A percentile compares a stretch with the other conserved stretches of the same genome.
Evolutionary conservation across 176 grass and related monocot species (phyloP).

Genomic region (Canna indica): DNA sequence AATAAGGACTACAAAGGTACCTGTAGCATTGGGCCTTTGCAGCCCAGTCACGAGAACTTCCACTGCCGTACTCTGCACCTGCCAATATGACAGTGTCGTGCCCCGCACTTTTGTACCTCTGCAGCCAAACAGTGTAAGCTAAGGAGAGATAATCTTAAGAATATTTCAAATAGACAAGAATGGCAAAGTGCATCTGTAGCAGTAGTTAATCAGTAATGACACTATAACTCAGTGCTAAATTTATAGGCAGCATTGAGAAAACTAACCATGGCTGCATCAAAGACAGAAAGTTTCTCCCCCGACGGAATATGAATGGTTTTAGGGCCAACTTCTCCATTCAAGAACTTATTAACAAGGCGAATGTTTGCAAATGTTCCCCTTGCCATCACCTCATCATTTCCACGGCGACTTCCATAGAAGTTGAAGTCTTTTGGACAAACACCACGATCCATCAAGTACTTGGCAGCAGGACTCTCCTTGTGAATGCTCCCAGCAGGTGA

Average conservation of each 20-base stretch:
- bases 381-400: constrained; percentile 90
- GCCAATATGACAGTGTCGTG: constrained; percentile 70
- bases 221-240: too few species aligned
- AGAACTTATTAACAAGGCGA: constrained; percentile 81
- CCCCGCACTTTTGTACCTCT: too few species aligned
- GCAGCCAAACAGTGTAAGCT: too few species aligned
- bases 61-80: constrained; percentile 85
- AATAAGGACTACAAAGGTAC: constrained; percentile 10
- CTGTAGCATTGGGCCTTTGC: constrained; percentile 85
- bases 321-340: constrained; percentile 79
- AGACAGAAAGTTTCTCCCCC: constrained; percentile 79
- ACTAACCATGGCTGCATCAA: constrained; percentile 71
- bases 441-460: constrained; percentile 53
- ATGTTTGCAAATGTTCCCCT: constrained; percentile 97
- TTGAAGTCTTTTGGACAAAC: constrained; percentile 88
- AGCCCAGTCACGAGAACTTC: constrained; percentile 92
- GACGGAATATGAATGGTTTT: constrained; percentile 78
- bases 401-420: constrained; percentile 80
- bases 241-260: not conserved
- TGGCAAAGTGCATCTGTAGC: too few species aligned
- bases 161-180: too few species aligned
- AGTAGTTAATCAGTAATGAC: too few species aligned
- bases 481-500: too few species aligned
- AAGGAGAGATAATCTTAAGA: too few species aligned
- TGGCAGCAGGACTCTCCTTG: constrained; percentile 69